phyloP scores from a whole-genome alignment of 2,329 filamentous ascomycete genomes.

The Beauveria asiatica region DNA sequence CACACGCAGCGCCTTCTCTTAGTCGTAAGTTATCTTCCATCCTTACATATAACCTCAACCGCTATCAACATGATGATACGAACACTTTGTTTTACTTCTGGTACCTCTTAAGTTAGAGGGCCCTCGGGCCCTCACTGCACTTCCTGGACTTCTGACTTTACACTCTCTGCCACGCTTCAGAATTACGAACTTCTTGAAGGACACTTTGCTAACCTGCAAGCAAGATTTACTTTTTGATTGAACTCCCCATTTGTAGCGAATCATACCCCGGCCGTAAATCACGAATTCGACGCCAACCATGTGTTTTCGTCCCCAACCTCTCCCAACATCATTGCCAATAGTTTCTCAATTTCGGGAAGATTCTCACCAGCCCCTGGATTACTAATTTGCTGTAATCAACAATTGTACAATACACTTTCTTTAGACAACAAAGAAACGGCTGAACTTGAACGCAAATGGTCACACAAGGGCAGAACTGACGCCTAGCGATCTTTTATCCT shows the following conservation, averaged over 20 bases:
- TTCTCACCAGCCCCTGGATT: conserved; percentile 1
- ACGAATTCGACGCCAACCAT: background rate
- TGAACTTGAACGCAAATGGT: background rate
- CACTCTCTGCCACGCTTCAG: background rate
- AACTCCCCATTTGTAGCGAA: background rate
- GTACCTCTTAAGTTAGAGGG: conserved; percentile 93
- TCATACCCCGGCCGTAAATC: background rate
- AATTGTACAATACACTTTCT: conserved; percentile 10
- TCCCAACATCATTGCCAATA: background rate
- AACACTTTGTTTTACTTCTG: conserved; percentile 65
- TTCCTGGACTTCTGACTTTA: conserved; percentile 72
- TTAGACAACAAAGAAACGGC: conserved; percentile 2
- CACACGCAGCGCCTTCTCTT: background rate
- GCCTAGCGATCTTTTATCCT: background rate
- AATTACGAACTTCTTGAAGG: background rate
- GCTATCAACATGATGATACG: conserved; percentile 59
- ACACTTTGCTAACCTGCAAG: background rate
- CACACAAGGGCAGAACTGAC: background rate
- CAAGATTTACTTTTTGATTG: background rate
- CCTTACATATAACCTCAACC: background rate
- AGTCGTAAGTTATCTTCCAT: conserved; percentile 7
- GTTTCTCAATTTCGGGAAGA: background rate
- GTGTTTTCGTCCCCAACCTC: background rate
- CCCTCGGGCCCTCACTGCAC: conserved; percentile 61
- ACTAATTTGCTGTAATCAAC: background rate